Base-by-base conservation (phyloP, 257 asterid genomes). In the Solanum arcanum region DNA sequence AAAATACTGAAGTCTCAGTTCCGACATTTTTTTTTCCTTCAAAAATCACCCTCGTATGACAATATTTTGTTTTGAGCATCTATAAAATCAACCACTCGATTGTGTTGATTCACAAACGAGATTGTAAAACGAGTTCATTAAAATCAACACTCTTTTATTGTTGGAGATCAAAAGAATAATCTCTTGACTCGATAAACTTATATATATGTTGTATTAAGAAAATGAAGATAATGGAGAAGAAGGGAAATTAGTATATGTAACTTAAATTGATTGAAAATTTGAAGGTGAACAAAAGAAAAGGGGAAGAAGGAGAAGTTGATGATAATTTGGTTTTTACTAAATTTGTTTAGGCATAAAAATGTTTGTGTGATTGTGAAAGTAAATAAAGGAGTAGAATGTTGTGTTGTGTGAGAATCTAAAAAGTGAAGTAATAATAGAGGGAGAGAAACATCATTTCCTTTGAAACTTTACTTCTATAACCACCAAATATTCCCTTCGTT, bases 21-120 rank as follows among this genome's bases (percentile, higher is more conserved):
- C 91, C 56, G 93, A 72, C 99, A 96, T 94, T 84, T 90, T 64
- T 52, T 62, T 94, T 84, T 90, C 56, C 16, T 70, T 62, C 74
- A 68, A 69, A 8, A 42, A 33, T 42, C 23, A 15, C 64, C 3
- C 66, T 56, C 0, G 12, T 56, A 56, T 20, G 25, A 56, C 9
- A n/a, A 12, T 25, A 76, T 41, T 41, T 7, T 41, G 2, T 76
- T 42, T 77, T 42, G 60, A 77, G 62, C 52, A 74, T 74, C 52
- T 39, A 39, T 6, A 74, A 21, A 74, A 77, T 77, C 20, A 77
- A 9, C 83, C 9, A 7, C 9, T 42, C 4, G 5, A 77, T 77
- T 77, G 2, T 39, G 20, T 37, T 74, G 82, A 75, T 56, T 20
- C 0, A 56, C 66, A 7, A 0, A 7, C 0, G 60, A 9, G 83